phyloP scores from a whole-genome alignment of 139 green algal species.

The Haematococcus lacustris region DNA sequence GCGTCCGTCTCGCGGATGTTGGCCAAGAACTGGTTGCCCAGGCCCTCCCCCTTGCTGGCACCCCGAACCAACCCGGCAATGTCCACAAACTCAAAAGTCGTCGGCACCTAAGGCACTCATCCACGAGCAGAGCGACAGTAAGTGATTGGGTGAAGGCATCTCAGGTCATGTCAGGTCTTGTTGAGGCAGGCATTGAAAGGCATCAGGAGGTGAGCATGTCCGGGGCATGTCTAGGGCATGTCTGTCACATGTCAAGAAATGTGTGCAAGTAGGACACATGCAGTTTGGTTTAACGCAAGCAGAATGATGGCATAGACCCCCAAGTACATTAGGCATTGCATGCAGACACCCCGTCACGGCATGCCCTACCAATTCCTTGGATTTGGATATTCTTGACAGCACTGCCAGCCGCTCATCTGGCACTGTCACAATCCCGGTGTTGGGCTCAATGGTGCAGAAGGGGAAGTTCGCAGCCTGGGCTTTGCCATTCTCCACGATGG shows the following conservation, averaged over 20 bases:
- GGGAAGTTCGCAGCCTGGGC: constrained; percentile 92
- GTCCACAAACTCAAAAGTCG: constrained; percentile 95
- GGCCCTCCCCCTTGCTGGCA: constrained; percentile 82
- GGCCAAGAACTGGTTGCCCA: constrained; percentile 98
- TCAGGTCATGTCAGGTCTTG: too few species aligned
- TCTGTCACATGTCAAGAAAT: too few species aligned
- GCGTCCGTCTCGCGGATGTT: constrained; percentile 93
- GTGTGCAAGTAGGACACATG: too few species aligned
- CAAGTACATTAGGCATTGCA: too few species aligned
- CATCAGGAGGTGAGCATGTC: too few species aligned
- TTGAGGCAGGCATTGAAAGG: too few species aligned
- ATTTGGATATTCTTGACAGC: constrained; percentile 49
- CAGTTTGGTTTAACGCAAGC: too few species aligned
- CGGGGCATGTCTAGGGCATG: too few species aligned
- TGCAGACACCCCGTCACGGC: neutral
- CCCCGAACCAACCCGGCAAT: constrained; percentile 93
- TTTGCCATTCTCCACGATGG: constrained; percentile 79
- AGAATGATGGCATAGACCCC: too few species aligned
- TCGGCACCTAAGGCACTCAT: constrained; percentile 51
- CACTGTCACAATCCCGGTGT: constrained; percentile 66
- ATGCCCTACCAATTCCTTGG: constrained; percentile 20
- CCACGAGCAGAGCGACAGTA: neutral
- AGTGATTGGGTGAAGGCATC: too few species aligned
- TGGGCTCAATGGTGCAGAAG: constrained; percentile 95
- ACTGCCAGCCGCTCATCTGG: constrained; percentile 52